Base-by-base conservation (phyloP, 257 asterid species). In the Nyctanthes arbortristis region DNA sequence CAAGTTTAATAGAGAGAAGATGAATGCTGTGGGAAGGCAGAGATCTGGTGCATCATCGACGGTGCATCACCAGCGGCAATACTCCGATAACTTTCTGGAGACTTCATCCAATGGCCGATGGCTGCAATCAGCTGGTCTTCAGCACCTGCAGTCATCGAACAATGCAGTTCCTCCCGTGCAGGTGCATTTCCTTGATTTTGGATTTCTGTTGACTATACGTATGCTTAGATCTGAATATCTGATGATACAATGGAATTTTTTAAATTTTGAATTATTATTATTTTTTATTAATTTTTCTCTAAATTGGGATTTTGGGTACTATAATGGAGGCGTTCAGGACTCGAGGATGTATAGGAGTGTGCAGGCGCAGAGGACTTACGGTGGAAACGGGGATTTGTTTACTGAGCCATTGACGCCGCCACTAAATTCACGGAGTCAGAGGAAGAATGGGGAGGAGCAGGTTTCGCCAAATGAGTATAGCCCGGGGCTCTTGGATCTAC, bases 401-500 rank as follows among this genome's bases (percentile, higher is more conserved):
- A 61, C 78, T n/a, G 97, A 91, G 86, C 95, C 96, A 2, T 80
- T 89, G 77, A 79, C 93, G 49, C 95, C 96, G 22, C 95, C 95
- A 39, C 90, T 75, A 47, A 49, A 76, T 77, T 71, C 73, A 37
- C 67, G 80, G 49, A 52, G 59, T 52, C 71, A 81, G 75, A 66
- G 82, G 76, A 84, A 56, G 80, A 85, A 83, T 61, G 90, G 78
- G 16, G 91, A 85, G 16, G 96, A 85, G 61, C 85, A 79, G 33
- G 85, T 77, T 22, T 83, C 88, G 67, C 87, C 89, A 0, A 89
- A 85, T 69, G 97, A 91, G 77, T 77, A 75, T 74, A 94, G 99
- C 79, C 97, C 97, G 5, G 99, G 99, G 61, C 84, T 94, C 30
- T 77, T 94, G 85, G 97, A 94, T 91, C 96, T 91, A 84, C 95